These are phyloP conservation scores for Actinomortierella ambigua DNA, from an alignment of 371 early-diverging fungal species.

Conservation along the genomic window DNA sequence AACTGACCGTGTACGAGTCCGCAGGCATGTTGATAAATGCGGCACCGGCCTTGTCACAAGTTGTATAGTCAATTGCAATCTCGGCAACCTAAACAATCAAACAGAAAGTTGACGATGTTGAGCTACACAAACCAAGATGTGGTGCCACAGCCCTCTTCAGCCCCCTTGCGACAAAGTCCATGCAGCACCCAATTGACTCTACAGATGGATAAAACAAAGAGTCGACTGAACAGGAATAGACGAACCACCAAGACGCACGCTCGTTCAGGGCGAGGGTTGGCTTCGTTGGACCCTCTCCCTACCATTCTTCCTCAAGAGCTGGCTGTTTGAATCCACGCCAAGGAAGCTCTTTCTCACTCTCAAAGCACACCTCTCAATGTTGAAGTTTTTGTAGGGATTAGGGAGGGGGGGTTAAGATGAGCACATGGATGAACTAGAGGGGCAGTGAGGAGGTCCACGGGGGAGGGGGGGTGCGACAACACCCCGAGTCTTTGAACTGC, in stretches of 20 bases:
- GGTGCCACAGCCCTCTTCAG: slow-evolving; percentile 2
- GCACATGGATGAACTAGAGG: background rate
- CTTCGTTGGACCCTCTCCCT: too few species aligned
- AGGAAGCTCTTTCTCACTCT: too few species aligned
- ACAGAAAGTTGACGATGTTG: slow-evolving; percentile 7
- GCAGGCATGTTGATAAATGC: slow-evolving; percentile 24
- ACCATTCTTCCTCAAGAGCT: too few species aligned
- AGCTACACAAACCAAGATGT: background rate
- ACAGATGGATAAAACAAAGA: too few species aligned
- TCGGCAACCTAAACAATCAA: slow-evolving; percentile 69
- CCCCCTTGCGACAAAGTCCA: too few species aligned
- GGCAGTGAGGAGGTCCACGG: background rate
- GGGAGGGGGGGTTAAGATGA: background rate
- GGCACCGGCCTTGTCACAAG: slow-evolving; percentile 59
- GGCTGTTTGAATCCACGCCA: too few species aligned
- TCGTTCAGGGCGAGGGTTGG: too few species aligned
- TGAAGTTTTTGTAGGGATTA: background rate
- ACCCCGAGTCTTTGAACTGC: too few species aligned
- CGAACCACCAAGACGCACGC: too few species aligned
- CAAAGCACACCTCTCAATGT: too few species aligned
- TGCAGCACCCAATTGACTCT: too few species aligned
- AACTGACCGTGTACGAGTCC: slow-evolving; percentile 45
- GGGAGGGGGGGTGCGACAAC: background rate
- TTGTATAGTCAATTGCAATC: slow-evolving; percentile 89
- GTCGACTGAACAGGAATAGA: too few species aligned